Evolutionary conservation across 768 basidiomycete species (phyloP).

Genomic region (Tylopilus sp.): DNA sequence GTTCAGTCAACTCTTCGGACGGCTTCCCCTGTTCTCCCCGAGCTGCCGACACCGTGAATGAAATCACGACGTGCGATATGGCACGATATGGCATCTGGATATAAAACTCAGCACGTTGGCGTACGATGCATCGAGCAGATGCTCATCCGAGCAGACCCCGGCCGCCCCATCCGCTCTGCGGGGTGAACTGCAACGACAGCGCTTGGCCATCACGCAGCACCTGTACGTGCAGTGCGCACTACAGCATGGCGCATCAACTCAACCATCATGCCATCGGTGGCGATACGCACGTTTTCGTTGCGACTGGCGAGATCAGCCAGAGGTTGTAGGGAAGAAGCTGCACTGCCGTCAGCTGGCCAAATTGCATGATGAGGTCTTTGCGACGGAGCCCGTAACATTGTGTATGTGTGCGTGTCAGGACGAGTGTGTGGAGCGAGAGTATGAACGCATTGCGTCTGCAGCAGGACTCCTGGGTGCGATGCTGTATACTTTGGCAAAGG

Average conservation of each 20-base stretch:
- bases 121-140: neutral
- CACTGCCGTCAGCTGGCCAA: slow-evolving; percentile 56
- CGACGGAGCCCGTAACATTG: slow-evolving; percentile 61
- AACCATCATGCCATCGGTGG: neutral
- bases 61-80: slow-evolving; percentile 32
- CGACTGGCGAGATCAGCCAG: slow-evolving; percentile 69
- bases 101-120: slow-evolving; percentile 2
- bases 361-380: slow-evolving; percentile 70
- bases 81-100: slow-evolving; percentile 60
- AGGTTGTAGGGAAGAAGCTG: slow-evolving; percentile 38
- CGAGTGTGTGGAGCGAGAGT: neutral
- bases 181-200: slow-evolving; percentile 62
- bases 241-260: slow-evolving; percentile 2
- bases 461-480: slow-evolving; percentile 84
- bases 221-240: too few species aligned
- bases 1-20: neutral
- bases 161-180: slow-evolving; percentile 81
- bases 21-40: neutral
- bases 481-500: slow-evolving; percentile 81
- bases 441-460: slow-evolving; percentile 62
- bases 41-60: neutral
- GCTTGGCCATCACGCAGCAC: slow-evolving; percentile 49
- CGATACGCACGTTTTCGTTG: slow-evolving; percentile 65
- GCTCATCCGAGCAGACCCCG: slow-evolving; percentile 78
- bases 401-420: slow-evolving; percentile 2